Evolutionary conservation across 2,329 filamentous ascomycete species (phyloP), one percentile per base, ranked within the genome.

Genomic region (Hypoxylon sp.): DNA sequence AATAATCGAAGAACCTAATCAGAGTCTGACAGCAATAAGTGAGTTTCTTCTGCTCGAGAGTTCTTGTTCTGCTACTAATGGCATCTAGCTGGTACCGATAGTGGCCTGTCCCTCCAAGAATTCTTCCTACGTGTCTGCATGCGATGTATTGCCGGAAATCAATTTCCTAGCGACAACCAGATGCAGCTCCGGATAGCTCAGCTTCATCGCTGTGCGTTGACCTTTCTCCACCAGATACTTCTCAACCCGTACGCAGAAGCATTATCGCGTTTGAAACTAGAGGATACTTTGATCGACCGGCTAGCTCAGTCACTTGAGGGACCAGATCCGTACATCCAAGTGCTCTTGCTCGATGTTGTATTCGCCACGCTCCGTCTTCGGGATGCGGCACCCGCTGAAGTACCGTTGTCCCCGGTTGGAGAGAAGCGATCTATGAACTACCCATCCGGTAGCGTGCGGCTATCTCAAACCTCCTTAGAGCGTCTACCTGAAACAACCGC

Each of bases 321-420:
- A 4, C 80, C 86, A 1, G 91, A 93, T 70, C 85, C 89, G 28
- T 89, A 89, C 54, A 85, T 95, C 0, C 93, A 97, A 73, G 89
- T 91, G 12, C 83, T 93, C 0, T 80, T 97, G 8, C 85, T 97
- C 22, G 91, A 94, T 72, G 89, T 92, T n/a, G 85, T 94, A 2
- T 87, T 91, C 71, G 88, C 89, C 48, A 84, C 91, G 2, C 82
- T 97, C 8, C 93, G 89, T 73, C 84, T 96, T 42, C 82, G 85
- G 42, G 83, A 87, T 50, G 69, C 78, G 2, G 71, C 77, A 1
- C 73, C 77, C 0, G 70, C 74, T 2, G 82, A 84, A 28, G 70
- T 74, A 8, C 81, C 83, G 3, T 68, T 74, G 3, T 83, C 83
- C 0, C 81, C 84, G 1, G 78, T 73, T 1, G 79, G 78, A 5